Evolutionary conservation across 2,329 filamentous ascomycete species (phyloP), one percentile per base, ranked within the genome.

Genomic region (Pyricularia pennisetigena): DNA sequence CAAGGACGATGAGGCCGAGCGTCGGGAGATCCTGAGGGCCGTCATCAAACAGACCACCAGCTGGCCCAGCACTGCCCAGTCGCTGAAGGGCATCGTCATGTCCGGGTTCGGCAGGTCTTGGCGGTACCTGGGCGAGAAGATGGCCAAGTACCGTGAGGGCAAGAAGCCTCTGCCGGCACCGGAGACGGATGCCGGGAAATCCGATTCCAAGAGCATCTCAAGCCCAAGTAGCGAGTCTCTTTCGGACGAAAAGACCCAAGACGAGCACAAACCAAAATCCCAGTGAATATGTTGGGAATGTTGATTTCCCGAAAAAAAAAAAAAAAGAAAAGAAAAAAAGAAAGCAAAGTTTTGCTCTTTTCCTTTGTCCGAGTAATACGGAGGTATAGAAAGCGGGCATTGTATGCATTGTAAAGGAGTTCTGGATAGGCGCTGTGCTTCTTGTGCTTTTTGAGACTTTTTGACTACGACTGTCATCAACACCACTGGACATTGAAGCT

Each of bases 1-100:
- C 0, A 82, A 83, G 64, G 90, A 91, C 69, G 85, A 90, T 57
- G 78, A 86, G 0, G 82, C 84, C 24, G 86, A 90, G 72, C 81
- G 98, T n/a, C 84, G 84, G 61, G 81, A 86, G 29, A 89, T 90
- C 72, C 87, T 98, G 23, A 86, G 89, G 41, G 83, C 84, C 54
- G 90, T 93, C 59, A 94, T 99, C 74, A 90, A 88, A 75, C 90
- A 91, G 76, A 98, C 96, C 0, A 92, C 98, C 73, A 86, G 88
- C 68, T 98, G 95, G 95, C 94, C 95, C 0, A 95, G 93, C 74
- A 93, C 92, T 2, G 88, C 88, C 5, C 94, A 99, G 79, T 95
- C 89, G 68, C 76, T 94, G 70, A 99, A 99, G 80, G 89, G 93
- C 1, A 77, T 91, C 1, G 77, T 97, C 63, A 98, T 93, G 2